Conservation (phyloP, 2,329 filamentous ascomycete genomes). For the Ophiosphaerella herpotricha region DNA sequence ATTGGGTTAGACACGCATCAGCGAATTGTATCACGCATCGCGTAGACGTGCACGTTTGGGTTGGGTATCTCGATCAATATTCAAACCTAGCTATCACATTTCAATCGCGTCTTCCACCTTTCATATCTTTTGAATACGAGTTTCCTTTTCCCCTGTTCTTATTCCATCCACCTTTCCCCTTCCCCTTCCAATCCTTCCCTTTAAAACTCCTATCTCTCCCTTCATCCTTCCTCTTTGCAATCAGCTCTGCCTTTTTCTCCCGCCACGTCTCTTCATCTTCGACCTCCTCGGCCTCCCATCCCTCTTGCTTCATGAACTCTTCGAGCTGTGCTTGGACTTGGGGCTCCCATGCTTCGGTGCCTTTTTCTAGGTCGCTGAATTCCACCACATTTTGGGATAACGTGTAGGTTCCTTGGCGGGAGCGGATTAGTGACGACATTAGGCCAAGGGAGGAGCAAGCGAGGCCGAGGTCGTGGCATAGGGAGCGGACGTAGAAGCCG, state of each 20-base stretch:
- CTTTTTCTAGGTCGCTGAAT: slow-evolving; percentile 74
- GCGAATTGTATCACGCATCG: too few relatives aligned
- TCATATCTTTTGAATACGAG: slow-evolving; percentile 19
- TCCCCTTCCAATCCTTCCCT: slow-evolving; percentile 14
- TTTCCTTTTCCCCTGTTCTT: slow-evolving; percentile 16
- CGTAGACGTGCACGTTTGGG: too few relatives aligned
- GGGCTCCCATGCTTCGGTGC: slow-evolving; percentile 81
- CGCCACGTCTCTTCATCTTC: slow-evolving; percentile 36
- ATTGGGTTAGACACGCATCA: too few relatives aligned
- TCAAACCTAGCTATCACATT: too few relatives aligned
- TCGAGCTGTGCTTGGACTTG: slow-evolving; percentile 66
- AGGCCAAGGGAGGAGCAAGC: slow-evolving; percentile 80
- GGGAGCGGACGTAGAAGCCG: slow-evolving; percentile 93
- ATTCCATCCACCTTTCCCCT: slow-evolving; percentile 7
- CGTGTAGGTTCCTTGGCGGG: slow-evolving; percentile 79
- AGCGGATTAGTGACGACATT: slow-evolving; percentile 84
- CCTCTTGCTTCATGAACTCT: slow-evolving; percentile 54
- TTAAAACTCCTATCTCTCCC: slow-evolving; percentile 25
- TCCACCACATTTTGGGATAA: slow-evolving; percentile 75
- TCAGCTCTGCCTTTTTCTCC: slow-evolving; percentile 51
- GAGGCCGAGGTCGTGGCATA: slow-evolving; percentile 88
- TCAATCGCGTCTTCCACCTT: slow-evolving; percentile 11
- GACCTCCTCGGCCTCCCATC: slow-evolving; percentile 35
- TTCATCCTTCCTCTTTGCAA: slow-evolving; percentile 22
- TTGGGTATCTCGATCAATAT: neutral